phyloP scores from a whole-genome alignment of 2,329 filamentous ascomycete species.

The Venturia effusa region DNA sequence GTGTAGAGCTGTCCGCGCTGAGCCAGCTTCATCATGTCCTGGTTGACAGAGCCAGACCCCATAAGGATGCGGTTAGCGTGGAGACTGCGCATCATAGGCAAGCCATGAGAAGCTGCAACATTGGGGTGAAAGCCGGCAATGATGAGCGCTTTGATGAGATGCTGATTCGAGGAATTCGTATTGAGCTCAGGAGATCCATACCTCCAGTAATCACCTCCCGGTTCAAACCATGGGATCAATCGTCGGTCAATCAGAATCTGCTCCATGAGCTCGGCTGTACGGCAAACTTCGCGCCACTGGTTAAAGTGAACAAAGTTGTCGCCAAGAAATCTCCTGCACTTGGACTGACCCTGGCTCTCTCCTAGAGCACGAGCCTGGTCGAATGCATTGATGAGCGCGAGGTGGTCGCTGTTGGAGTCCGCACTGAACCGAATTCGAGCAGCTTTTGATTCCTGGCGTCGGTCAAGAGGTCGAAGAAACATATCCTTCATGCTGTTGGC shows the following conservation, averaged over 20 bases:
- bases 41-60: conserved; percentile 10
- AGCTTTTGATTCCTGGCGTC: conserved; percentile 18
- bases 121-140: conserved; percentile 36
- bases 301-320: conserved; percentile 24
- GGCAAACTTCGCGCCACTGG: conserved; percentile 29
- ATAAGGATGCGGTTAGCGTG: conserved; percentile 13
- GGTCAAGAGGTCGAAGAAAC: conserved; percentile 18
- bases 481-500: conserved; percentile 9
- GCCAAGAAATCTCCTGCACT: conserved; percentile 24
- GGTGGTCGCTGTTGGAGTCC: conserved; percentile 34
- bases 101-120: conserved; percentile 27
- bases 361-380: not conserved
- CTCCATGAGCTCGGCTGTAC: not conserved
- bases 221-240: conserved; percentile 1
- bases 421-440: conserved; percentile 21
- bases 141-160: conserved; percentile 36
- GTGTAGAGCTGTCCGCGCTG: conserved; percentile 11
- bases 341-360: conserved; percentile 18
- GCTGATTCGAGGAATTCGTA: conserved; percentile 30
- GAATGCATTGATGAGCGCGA: conserved; percentile 23
- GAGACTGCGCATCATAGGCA: conserved; percentile 14
- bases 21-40: not conserved
- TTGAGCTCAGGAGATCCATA: conserved; percentile 27
- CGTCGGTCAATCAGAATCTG: conserved; percentile 14
- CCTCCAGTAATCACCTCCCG: not conserved